A percentile compares a stretch with the other conserved stretches of the same genome.
phyloP scores from a whole-genome alignment of 1,284 basidiomycete species.

The Ustilago crameri region DNA sequence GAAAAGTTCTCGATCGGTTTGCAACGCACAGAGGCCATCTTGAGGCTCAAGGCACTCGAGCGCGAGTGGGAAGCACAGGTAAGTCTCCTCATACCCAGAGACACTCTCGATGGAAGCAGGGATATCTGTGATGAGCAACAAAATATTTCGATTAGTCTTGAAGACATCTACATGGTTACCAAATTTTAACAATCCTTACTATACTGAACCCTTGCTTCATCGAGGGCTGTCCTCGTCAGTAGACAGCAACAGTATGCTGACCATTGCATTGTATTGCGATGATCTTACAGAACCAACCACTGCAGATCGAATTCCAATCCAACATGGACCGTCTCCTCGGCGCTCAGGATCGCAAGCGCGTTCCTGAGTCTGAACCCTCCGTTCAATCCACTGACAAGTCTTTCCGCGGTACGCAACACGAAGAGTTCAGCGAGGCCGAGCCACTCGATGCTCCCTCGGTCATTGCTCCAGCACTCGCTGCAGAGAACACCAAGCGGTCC shows the following conservation, averaged over 20 bases:
- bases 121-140: slow-evolving; percentile 46
- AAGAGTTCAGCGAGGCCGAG: slow-evolving; percentile 50
- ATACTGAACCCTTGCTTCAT: slow-evolving; percentile 39
- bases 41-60: slow-evolving; percentile 65
- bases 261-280: background rate
- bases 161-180: slow-evolving; percentile 63
- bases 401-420: slow-evolving; percentile 52
- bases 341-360: slow-evolving; percentile 44
- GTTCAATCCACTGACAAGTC: slow-evolving; percentile 36
- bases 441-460: slow-evolving; percentile 29
- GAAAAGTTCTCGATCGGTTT: slow-evolving; percentile 56
- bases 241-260: slow-evolving; percentile 9
- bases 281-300: slow-evolving; percentile 47
- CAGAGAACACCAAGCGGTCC: slow-evolving; percentile 22
- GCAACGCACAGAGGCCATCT: slow-evolving; percentile 58
- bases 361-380: slow-evolving; percentile 32
- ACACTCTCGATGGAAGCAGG: slow-evolving; percentile 24
- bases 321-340: slow-evolving; percentile 64
- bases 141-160: slow-evolving; percentile 66
- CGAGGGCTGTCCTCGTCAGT: slow-evolving; percentile 14
- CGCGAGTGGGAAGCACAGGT: slow-evolving; percentile 57
- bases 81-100: slow-evolving; percentile 13
- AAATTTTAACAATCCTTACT: slow-evolving; percentile 55
- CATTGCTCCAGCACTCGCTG: slow-evolving; percentile 42
- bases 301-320: slow-evolving; percentile 61